Evolutionary conservation across 306 rosid species (phyloP), one percentile per base, ranked within the genome.

Genomic region (Citrullus amarus): DNA sequence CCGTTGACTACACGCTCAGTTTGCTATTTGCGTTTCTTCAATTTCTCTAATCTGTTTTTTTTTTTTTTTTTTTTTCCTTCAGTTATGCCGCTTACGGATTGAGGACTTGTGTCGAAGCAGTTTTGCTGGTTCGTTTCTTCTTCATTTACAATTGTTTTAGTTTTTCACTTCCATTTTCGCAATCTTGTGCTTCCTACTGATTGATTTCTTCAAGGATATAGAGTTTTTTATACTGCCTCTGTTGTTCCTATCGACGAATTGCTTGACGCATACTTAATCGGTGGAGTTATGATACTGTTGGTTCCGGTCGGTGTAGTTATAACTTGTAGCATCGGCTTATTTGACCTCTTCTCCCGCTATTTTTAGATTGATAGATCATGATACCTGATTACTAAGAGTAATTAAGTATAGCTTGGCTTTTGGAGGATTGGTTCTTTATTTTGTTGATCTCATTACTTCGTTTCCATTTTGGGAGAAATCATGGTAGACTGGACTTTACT

Each of bases 101-200:
- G 72, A 91, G 98, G 83, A 90, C 86, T 78, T 83, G 86, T 71
- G 96, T 92, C 22, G 90, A 89, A 79, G 98, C 96, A 17, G 93
- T 92, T 75, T 67, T 93, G 58, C 69, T 93, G 98, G 97, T 90
- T 76, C 54, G 93, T 86, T 20, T 51, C 75, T 59, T 63, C n/a
- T 32, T 38, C 17, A 9, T 38, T 53, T 22, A 9, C 28, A 43
- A 32, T 39, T 9, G 2, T 32, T 17, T 18, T 22, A 50, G 20
- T 58, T 73, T 14, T 28, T 22, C 4, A 51, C 18, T 14, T 51
- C 78, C 38, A 50, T 48, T 73, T 51, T 22, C 14, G 9, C 25
- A 4, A 74, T 32, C 39, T 74, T 32, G 0, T 8, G 78, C 5
- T 6, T 73, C 20, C 6, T 16, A 30, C 9, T 18, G 25, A 11